Evolutionary conservation across 306 rosid species (phyloP), one percentile per base, ranked within the genome.

Genomic region (Fragaria nilgerrensis): DNA sequence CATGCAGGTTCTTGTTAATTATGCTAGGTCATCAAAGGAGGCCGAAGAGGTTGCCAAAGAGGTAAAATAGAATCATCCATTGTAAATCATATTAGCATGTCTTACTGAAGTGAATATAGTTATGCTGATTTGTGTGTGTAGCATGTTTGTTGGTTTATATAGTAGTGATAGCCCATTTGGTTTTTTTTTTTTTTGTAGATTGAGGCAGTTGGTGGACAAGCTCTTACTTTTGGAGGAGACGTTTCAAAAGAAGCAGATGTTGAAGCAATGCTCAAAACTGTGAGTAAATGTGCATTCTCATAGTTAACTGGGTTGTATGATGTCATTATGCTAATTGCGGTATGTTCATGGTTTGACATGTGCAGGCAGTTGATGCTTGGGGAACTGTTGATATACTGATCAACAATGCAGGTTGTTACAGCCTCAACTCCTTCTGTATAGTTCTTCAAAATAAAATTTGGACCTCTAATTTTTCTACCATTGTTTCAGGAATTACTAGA

Each of bases 1-100:
- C 72, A 76, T 77, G 43, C 82, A 95, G 97, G 97, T 95, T 68
- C 86, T 95, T 73, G 92, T 95, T 55, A 92, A 95, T 82, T 95
- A 95, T 45, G 98, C 97, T 50, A 92, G 98, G 77, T 95, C 96
- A 43, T 88, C 97, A 75, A 89, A 89, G 89, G 98, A 89, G 86
- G 98, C 97, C 1, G 98, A 90, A 79, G 97, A 95, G 79, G 97
- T 92, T 76, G 84, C 92, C 77, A 90, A 90, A 85, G 92, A 90
- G 98, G 98, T 92, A 81, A 72, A 66, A 8, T 62, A 53, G 34
- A 78, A 25, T 41, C 17, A 15, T 29, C 22, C n/a, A 44, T 67
- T 29, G 9, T 50, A 62, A 1, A 75, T 62, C n/a, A 12, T 19
- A 45, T 9, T n/a, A 62, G 3, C 27, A 0, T 20, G n/a, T 32